Evolutionary conservation across 306 rosid species (phyloP).

Genomic region (Cicer judaicum): DNA sequence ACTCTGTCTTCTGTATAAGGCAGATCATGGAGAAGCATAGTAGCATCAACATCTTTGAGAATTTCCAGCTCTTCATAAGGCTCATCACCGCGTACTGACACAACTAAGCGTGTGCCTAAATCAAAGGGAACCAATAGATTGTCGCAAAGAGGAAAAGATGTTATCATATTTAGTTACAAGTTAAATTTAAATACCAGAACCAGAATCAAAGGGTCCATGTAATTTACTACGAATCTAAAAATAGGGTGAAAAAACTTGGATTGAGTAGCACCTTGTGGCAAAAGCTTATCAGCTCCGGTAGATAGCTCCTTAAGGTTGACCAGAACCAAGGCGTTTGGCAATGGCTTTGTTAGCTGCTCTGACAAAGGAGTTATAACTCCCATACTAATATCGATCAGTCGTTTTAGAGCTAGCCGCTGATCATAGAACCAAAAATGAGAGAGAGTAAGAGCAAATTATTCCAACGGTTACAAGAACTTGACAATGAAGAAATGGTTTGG

Average conservation of each 20-base stretch:
- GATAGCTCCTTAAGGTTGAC: slow-evolving; percentile 90
- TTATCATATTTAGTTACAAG: slow-evolving; percentile 16
- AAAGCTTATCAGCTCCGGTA: slow-evolving; percentile 86
- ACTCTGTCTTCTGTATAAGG: slow-evolving; percentile 72
- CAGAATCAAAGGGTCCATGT: slow-evolving; percentile 20
- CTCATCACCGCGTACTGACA: slow-evolving; percentile 90
- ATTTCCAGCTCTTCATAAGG: slow-evolving; percentile 71
- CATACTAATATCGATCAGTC: slow-evolving; percentile 87
- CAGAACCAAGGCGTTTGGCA: slow-evolving; percentile 90
- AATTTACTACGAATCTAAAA: slow-evolving; percentile 33
- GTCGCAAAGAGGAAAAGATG: background rate
- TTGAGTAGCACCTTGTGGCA: slow-evolving; percentile 77
- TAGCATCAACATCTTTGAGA: slow-evolving; percentile 78
- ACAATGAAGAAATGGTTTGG: slow-evolving; percentile 25
- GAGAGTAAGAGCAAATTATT: slow-evolving; percentile 37
- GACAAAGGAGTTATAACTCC: slow-evolving; percentile 90
- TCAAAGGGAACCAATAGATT: slow-evolving; percentile 30
- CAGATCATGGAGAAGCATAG: slow-evolving; percentile 87
- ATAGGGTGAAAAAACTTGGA: background rate
- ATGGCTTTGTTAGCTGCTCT: slow-evolving; percentile 93
- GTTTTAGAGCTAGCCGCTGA: slow-evolving; percentile 92
- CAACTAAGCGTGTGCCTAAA: slow-evolving; percentile 87
- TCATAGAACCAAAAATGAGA: slow-evolving; percentile 41
- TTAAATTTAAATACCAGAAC: background rate
- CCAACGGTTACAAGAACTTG: slow-evolving; percentile 13